A percentile compares a stretch with the other conserved stretches of the same genome.
These are phyloP conservation scores for Apocynum venetum DNA, from an alignment of 257 asterid species.

Conservation along the genomic window DNA sequence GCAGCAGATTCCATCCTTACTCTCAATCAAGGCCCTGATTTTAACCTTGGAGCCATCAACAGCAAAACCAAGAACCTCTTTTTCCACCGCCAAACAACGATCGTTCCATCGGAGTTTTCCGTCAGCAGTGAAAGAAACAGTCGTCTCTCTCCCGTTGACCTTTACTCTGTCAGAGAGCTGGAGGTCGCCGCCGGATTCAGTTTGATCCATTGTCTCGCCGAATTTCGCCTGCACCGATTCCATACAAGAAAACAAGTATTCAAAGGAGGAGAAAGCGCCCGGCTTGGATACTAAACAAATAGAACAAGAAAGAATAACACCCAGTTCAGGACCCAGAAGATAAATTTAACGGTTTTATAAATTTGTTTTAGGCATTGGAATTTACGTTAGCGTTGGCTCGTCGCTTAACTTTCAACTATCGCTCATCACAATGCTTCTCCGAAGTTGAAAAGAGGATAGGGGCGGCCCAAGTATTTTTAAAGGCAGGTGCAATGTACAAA, in stretches of 20 bases:
- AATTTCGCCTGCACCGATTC: neutral
- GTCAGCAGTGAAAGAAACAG: conserved; percentile 44
- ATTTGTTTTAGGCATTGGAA: neutral
- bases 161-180: conserved; percentile 49
- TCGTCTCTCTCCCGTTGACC: conserved; percentile 35
- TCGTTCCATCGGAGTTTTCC: conserved; percentile 60
- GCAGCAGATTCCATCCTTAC: conserved; percentile 46
- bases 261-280: neutral
- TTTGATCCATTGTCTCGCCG: conserved; percentile 9
- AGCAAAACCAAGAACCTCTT: conserved; percentile 72
- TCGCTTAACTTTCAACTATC: neutral
- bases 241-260: neutral
- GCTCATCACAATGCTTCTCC: too few relatives aligned
- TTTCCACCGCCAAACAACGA: conserved; percentile 46
- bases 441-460: too few relatives aligned
- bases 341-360: neutral
- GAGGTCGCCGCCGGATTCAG: conserved; percentile 33
- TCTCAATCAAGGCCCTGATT: conserved; percentile 48
- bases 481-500: too few relatives aligned
- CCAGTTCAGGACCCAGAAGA: neutral
- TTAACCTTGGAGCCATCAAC: conserved; percentile 48
- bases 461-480: too few relatives aligned
- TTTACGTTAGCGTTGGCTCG: neutral
- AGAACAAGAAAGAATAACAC: too few relatives aligned
- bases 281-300: neutral